Evolutionary conservation across 148 eudicot genomes (phyloP).

Genomic region (Polygonum maritimum): DNA sequence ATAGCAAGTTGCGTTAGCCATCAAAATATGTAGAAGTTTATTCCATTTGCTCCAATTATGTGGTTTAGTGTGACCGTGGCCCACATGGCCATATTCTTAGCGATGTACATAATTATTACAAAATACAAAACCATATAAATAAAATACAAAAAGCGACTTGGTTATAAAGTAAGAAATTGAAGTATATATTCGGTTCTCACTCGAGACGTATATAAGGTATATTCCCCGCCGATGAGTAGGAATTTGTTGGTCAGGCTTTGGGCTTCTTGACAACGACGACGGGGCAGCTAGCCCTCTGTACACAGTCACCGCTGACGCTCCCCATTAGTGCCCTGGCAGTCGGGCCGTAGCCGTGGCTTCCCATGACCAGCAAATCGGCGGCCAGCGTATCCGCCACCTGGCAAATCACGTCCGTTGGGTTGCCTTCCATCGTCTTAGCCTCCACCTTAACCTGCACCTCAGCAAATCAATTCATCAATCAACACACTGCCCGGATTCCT

Average conservation of each 20-base stretch:
- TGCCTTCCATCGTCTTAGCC: constrained; percentile 39
- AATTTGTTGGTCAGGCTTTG: constrained; percentile 7
- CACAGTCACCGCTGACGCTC: constrained; percentile 76
- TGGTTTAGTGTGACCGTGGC: neutral
- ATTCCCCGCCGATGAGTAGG: neutral
- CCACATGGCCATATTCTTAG: neutral
- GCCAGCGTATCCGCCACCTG: constrained; percentile 36
- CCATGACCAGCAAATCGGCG: constrained; percentile 64
- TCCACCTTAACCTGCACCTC: constrained; percentile 55
- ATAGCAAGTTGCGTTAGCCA: no score
- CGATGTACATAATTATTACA: neutral
- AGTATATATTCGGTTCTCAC: neutral
- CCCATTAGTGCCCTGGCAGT: constrained; percentile 62
- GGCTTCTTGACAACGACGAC: constrained; percentile 77
- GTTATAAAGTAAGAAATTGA: neutral
- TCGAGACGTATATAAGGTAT: neutral
- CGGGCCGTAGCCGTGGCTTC: constrained; percentile 67
- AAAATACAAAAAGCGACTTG: neutral
- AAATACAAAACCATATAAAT: neutral
- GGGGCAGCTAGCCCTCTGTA: constrained; percentile 62
- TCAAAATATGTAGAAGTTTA: neutral
- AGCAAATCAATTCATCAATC: neutral
- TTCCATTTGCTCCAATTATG: neutral
- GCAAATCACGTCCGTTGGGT: constrained; percentile 72
- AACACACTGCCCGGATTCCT: no score